Base-by-base conservation (phyloP, 148 eudicot genomes). In the Chenopodium quinoa region DNA sequence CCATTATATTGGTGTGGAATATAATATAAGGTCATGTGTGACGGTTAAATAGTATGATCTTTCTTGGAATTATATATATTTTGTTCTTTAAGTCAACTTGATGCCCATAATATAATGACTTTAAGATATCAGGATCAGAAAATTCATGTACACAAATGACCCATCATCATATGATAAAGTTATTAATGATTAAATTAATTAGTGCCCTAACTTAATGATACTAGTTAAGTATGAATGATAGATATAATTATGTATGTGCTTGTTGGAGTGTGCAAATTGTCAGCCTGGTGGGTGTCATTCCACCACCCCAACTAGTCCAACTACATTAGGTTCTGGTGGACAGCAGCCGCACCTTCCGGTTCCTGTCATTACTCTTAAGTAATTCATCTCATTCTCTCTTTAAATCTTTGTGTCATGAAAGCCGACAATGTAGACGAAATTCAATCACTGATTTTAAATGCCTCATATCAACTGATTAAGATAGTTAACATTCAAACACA, bases 271-370 rank as follows among this genome's bases (percentile, higher is more conserved):
- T 47, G 65, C 37, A 27, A 73, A 66, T 83, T 83, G 82, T 83
- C 79, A 64, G 54, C 85, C 65, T 74, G 62, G 82, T 66, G 79
- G 85, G 85, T 83, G 82, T 78, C 82, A 78, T 79, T 73, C 85
- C 82, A 79, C 82, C 82, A 73, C 58, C 64, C 85, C 13, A 1
- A 20, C 68, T 4, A 19, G 44, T 63, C 79, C 71, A 10, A 56
- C 27, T 68, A 76, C 27, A 58, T 31, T 76, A 34, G 78, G 52
- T 13, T 58, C 40, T 70, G 60, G 73, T 82, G 81, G 84, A 78
- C 84, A 82, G 0, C 32, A 82, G 52, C 73, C 84, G 81, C 77
- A 78, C 72, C 77, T 82, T 82, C 29, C 77, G 84, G 73, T 12
- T 2, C 4, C 76, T 13, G 7, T 37, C 75, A 37, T 71, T 37